These are phyloP conservation scores for Podosphaera xanthii DNA, from an alignment of 2,329 filamentous ascomycete species.

Conservation along the genomic window DNA sequence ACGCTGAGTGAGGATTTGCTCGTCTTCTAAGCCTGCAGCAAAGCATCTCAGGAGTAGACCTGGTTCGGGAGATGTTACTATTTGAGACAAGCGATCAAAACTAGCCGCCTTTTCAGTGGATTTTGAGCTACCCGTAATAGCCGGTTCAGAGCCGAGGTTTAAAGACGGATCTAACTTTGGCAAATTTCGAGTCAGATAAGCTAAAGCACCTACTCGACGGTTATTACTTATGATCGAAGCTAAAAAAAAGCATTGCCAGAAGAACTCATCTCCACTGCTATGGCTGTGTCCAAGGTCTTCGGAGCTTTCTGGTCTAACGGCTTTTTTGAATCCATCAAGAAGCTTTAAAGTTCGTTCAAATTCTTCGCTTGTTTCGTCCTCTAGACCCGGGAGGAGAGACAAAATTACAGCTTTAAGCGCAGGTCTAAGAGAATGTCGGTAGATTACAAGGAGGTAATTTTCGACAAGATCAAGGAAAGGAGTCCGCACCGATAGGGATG, in stretches of 20 bases:
- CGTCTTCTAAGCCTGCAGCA: constrained; percentile 66
- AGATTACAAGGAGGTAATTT: constrained; percentile 49
- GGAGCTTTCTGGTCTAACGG: constrained; percentile 32
- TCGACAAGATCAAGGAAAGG: constrained; percentile 71
- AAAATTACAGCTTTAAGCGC: constrained; percentile 79
- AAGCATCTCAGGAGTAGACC: constrained; percentile 80
- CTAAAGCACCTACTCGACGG: constrained; percentile 64
- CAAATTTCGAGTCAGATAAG: constrained; percentile 59
- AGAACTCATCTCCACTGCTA: constrained; percentile 56
- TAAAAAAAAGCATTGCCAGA: constrained; percentile 96
- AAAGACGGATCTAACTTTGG: constrained; percentile 39
- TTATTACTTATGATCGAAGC: constrained; percentile 77
- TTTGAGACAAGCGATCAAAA: constrained; percentile 29
- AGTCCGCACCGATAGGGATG: constrained; percentile 72
- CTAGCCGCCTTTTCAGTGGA: constrained; percentile 19
- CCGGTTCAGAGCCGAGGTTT: constrained; percentile 15
- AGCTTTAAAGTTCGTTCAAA: constrained; percentile 72
- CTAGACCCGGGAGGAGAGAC: constrained; percentile 70
- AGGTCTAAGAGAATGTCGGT: constrained; percentile 51
- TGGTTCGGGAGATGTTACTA: constrained; percentile 75
- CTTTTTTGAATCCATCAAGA: constrained; percentile 52
- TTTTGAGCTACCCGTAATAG: constrained; percentile 9
- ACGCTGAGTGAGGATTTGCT: constrained; percentile 76
- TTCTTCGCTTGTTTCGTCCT: constrained; percentile 93
- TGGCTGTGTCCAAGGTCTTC: constrained; percentile 28